Evolutionary conservation across 306 rosid species (phyloP).

Genomic region (Purshia tridentata): DNA sequence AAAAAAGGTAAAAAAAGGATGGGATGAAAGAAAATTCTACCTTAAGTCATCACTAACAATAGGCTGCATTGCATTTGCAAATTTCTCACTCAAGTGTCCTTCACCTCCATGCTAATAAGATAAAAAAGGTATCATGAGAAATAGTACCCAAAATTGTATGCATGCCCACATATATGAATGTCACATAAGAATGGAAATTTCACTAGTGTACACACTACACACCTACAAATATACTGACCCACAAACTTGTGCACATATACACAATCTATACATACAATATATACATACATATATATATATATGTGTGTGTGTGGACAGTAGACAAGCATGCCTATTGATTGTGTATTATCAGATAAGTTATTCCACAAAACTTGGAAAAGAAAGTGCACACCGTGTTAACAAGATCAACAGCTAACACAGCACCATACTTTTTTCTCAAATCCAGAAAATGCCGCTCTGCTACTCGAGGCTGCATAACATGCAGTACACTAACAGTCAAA

Average conservation of each 20-base stretch:
- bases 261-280: slow-evolving; percentile 2
- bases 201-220: background rate
- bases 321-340: background rate
- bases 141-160: slow-evolving; percentile 1
- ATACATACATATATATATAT: background rate
- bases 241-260: slow-evolving; percentile 12
- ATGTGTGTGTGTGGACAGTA: background rate
- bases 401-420: slow-evolving; percentile 88
- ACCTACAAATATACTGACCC: slow-evolving; percentile 16
- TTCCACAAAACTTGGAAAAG: slow-evolving; percentile 17
- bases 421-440: slow-evolving; percentile 89
- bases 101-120: slow-evolving; percentile 90
- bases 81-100: slow-evolving; percentile 77
- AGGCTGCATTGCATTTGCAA: slow-evolving; percentile 63
- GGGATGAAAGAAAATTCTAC: slow-evolving; percentile 52
- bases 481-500: slow-evolving; percentile 40
- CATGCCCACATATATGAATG: background rate
- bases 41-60: slow-evolving; percentile 76
- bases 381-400: slow-evolving; percentile 65
- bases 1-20: slow-evolving; percentile 15
- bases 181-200: background rate
- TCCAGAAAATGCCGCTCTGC: slow-evolving; percentile 88
- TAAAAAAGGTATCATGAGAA: slow-evolving; percentile 32
- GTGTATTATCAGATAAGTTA: background rate
- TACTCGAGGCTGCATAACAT: slow-evolving; percentile 65